Conservation (phyloP, 306 rosid species). For the Prinsepia uniflora region DNA sequence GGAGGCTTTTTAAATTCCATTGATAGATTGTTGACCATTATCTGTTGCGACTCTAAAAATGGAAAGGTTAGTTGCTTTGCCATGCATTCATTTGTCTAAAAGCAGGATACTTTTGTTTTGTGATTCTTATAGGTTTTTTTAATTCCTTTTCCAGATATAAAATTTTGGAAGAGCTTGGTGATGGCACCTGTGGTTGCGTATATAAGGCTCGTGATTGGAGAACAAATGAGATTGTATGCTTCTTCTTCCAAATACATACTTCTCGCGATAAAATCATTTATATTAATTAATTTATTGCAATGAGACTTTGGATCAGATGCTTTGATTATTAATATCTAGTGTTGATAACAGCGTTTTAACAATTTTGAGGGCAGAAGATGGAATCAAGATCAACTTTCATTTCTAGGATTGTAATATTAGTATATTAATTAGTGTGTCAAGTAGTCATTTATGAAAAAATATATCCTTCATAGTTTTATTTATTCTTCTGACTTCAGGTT, state of each 20-base stretch:
- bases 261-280: background rate
- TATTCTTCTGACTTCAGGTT: conserved; percentile 41
- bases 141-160: conserved; percentile 43
- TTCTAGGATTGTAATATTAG: background rate
- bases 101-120: conserved; percentile 12
- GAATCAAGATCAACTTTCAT: background rate
- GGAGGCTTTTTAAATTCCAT: conserved; percentile 54
- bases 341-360: background rate
- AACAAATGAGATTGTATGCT: conserved; percentile 68
- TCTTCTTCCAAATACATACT: conserved; percentile 8
- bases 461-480: background rate
- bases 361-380: conserved; percentile 2
- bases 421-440: background rate
- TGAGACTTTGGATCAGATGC: conserved; percentile 5
- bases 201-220: conserved; percentile 68
- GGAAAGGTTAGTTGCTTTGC: conserved; percentile 59
- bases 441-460: background rate
- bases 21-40: conserved; percentile 42
- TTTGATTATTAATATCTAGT: background rate
- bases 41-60: conserved; percentile 42
- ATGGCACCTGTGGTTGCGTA: conserved; percentile 88
- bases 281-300: background rate
- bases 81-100: conserved; percentile 11
- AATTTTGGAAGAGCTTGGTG: conserved; percentile 81
- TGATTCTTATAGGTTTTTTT: background rate